phyloP scores from a whole-genome alignment of 2,329 filamentous ascomycete species.

The Didymella sp. region DNA sequence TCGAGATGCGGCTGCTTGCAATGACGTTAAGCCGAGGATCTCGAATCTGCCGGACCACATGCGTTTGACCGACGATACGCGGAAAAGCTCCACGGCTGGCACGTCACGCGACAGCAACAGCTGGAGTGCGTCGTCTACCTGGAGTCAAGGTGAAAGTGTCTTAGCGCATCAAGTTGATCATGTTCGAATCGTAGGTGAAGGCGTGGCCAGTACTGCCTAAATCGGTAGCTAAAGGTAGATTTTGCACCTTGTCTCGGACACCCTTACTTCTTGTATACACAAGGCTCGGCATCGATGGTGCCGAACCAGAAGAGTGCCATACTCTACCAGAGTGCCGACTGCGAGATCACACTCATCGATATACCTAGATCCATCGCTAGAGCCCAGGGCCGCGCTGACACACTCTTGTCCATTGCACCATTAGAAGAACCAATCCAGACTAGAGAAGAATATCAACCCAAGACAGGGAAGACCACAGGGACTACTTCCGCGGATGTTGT shows the following conservation, averaged over 20 bases:
- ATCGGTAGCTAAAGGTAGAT: not conserved
- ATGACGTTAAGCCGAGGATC: conserved; percentile 25
- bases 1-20: conserved; percentile 15
- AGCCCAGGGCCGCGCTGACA: conserved; percentile 63
- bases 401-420: conserved; percentile 56
- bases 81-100: conserved; percentile 16
- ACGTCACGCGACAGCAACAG: conserved; percentile 5
- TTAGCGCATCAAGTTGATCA: not conserved
- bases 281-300: not conserved
- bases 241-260: not conserved
- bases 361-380: conserved; percentile 73
- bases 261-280: not conserved
- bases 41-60: conserved; percentile 14
- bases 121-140: not conserved
- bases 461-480: conserved; percentile 54
- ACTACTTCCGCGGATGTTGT: conserved; percentile 43
- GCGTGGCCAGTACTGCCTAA: not conserved
- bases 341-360: conserved; percentile 67
- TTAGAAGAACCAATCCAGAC: conserved; percentile 57
- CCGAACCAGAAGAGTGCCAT: conserved; percentile 43
- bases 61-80: conserved; percentile 18
- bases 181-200: not conserved
- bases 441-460: conserved; percentile 61
- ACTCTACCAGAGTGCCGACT: conserved; percentile 61
- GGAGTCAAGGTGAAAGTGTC: not conserved